phyloP scores from a whole-genome alignment of 352 stramenopile species.

The Thraustochytrium sp. region DNA sequence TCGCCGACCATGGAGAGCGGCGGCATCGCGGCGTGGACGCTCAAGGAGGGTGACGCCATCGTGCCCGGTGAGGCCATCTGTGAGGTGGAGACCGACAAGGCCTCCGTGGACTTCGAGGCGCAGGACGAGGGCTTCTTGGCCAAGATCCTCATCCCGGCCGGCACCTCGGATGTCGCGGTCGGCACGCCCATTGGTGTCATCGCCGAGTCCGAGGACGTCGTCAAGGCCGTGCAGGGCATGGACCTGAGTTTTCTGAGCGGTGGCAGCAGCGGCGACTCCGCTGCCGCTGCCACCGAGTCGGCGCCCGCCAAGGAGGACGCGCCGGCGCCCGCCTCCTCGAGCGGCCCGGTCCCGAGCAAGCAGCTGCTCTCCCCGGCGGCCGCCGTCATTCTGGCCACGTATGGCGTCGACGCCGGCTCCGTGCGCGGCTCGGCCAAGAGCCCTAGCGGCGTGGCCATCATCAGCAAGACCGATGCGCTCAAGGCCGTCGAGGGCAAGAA shows the following conservation, averaged over 20 bases:
- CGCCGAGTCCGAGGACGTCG: slow-evolving; percentile 65
- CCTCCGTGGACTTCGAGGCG: slow-evolving; percentile 48
- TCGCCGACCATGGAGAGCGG: slow-evolving; percentile 49
- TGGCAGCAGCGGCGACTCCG: background rate
- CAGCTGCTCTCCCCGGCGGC: slow-evolving; percentile 43
- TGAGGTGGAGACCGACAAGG: slow-evolving; percentile 53
- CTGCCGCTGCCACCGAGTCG: background rate
- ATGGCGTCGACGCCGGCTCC: slow-evolving; percentile 7
- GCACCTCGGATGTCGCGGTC: slow-evolving; percentile 56
- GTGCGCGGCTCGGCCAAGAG: slow-evolving; percentile 11
- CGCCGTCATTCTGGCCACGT: background rate
- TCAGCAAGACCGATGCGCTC: slow-evolving; percentile 70
- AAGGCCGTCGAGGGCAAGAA: slow-evolving; percentile 41
- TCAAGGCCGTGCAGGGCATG: slow-evolving; percentile 56
- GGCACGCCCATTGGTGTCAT: slow-evolving; percentile 69
- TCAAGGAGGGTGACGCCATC: slow-evolving; percentile 52
- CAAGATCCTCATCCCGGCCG: slow-evolving; percentile 66
- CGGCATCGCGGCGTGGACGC: slow-evolving; percentile 46
- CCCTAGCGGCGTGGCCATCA: slow-evolving; percentile 58
- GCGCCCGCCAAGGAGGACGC: background rate
- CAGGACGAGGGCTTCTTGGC: slow-evolving; percentile 65
- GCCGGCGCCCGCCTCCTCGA: background rate
- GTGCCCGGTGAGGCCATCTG: slow-evolving; percentile 54
- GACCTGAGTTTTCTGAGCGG: slow-evolving; percentile 33
- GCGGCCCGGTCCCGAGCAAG: background rate